These are phyloP conservation scores for Leishmania mexicana DNA, from an alignment of 208 protist genomes.

Conservation along the genomic window DNA sequence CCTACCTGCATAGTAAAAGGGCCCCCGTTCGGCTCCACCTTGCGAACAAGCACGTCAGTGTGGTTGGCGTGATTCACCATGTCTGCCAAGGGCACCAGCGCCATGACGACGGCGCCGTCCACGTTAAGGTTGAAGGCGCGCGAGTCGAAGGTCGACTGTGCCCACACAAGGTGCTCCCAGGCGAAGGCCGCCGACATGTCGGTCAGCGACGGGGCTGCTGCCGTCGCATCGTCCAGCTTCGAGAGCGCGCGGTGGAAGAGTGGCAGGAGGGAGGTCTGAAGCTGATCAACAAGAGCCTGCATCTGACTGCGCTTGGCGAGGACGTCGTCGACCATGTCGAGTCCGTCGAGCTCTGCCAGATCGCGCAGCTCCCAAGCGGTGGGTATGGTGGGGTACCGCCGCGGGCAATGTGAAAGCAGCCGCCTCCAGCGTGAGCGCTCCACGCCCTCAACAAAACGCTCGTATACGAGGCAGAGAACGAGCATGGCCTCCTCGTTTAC, in stretches of 20 bases:
- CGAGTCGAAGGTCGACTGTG: constrained; percentile 87
- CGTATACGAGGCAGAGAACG: constrained; percentile 78
- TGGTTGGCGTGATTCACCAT: constrained; percentile 91
- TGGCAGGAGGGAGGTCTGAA: constrained; percentile 37
- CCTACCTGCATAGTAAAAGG: constrained; percentile 85
- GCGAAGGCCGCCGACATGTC: constrained; percentile 46
- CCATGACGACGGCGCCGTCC: constrained; percentile 64
- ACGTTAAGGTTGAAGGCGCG: constrained; percentile 91
- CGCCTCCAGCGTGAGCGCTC: constrained; percentile 64
- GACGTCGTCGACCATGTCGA: constrained; percentile 84
- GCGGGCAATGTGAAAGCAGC: constrained; percentile 62
- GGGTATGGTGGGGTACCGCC: constrained; percentile 73
- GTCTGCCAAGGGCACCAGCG: constrained; percentile 84
- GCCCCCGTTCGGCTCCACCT: constrained; percentile 64
- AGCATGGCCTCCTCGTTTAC: constrained; percentile 78
- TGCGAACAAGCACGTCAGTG: constrained; percentile 79
- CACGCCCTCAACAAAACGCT: constrained; percentile 56
- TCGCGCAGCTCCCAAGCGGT: constrained; percentile 67
- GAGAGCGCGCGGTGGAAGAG: constrained; percentile 38
- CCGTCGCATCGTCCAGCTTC: neutral
- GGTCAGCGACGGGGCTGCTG: constrained; percentile 7
- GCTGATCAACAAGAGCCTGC: constrained; percentile 46
- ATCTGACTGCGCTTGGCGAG: constrained; percentile 59
- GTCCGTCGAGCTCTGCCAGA: constrained; percentile 73
- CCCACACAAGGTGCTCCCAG: constrained; percentile 71